Evolutionary conservation across 305 asterid species (phyloP).

Genomic region (Solanum aculeatissimum): DNA sequence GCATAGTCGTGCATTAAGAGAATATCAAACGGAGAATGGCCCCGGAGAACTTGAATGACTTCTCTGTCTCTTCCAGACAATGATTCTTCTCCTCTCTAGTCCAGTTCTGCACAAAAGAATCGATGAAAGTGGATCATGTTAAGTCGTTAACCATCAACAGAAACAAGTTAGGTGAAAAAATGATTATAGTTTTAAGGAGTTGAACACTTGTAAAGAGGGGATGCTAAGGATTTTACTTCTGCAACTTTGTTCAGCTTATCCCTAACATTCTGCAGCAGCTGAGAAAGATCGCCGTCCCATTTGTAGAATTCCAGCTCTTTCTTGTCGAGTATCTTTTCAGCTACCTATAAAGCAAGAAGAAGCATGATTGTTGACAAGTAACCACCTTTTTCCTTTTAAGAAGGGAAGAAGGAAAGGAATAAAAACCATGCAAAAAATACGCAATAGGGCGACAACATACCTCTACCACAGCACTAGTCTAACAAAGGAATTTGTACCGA

Average conservation of each 20-base stretch:
- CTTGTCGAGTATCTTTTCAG: constrained; percentile 57
- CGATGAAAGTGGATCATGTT: background rate
- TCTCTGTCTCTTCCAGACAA: constrained; percentile 73
- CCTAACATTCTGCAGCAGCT: constrained; percentile 71
- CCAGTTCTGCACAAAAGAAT: constrained; percentile 39
- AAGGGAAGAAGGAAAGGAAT: background rate
- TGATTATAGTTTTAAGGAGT: background rate
- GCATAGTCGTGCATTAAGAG: constrained; percentile 24
- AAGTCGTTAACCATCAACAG: background rate
- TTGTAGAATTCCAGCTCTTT: constrained; percentile 90
- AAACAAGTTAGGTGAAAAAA: background rate
- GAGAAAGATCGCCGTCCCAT: constrained; percentile 87
- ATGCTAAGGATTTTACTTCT: constrained; percentile 30
- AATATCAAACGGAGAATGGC: constrained; percentile 65
- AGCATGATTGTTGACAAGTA: background rate
- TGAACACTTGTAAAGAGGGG: background rate
- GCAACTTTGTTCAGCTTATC: constrained; percentile 82
- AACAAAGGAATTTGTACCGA: background rate
- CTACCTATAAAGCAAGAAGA: constrained; percentile 1
- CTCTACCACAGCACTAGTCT: background rate
- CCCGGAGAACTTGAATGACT: constrained; percentile 68
- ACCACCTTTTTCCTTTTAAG: background rate
- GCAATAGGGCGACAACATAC: background rate
- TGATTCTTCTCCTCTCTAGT: constrained; percentile 74
- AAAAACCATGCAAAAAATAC: background rate